phyloP scores from a whole-genome alignment of 2,329 filamentous ascomycete species.

The Alternaria rosae region DNA sequence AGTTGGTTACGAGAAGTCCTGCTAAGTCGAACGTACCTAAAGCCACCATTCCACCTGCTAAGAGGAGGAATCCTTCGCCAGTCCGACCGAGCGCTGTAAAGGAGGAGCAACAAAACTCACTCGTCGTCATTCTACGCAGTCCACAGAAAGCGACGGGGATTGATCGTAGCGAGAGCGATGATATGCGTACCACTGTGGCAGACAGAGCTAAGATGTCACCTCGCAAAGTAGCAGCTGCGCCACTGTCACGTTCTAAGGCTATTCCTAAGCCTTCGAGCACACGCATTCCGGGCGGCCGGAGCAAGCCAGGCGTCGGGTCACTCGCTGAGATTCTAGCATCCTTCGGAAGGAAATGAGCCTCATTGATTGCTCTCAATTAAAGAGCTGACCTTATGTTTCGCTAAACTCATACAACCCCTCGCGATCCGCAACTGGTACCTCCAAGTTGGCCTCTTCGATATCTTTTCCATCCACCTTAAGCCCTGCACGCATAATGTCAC shows the following conservation, averaged over 20 bases:
- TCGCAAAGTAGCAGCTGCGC: conserved; percentile 1
- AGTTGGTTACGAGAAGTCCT: neutral
- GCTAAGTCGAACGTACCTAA: neutral
- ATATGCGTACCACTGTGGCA: neutral
- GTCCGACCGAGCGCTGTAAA: neutral
- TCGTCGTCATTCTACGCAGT: conserved; percentile 4
- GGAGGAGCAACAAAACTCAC: neutral
- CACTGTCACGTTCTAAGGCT: neutral
- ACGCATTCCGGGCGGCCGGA: neutral
- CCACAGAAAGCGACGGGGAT: neutral
- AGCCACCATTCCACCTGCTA: neutral
- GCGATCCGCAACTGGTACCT: conserved; percentile 82
- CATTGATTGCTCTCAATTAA: neutral
- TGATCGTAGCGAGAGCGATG: neutral
- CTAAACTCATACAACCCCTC: conserved; percentile 77
- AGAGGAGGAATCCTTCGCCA: neutral
- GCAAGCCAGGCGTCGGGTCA: neutral
- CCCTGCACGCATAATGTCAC: conserved; percentile 86
- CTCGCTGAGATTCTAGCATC: no score
- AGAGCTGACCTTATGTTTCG: conserved; percentile 51
- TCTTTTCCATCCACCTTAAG: conserved; percentile 82
- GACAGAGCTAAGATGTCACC: conserved; percentile 8
- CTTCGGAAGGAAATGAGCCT: neutral
- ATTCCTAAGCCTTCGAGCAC: neutral
- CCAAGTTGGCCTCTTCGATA: conserved; percentile 82